Evolutionary conservation across 352 stramenopile species (phyloP).

Genomic region (Thraustochytrium sp.): DNA sequence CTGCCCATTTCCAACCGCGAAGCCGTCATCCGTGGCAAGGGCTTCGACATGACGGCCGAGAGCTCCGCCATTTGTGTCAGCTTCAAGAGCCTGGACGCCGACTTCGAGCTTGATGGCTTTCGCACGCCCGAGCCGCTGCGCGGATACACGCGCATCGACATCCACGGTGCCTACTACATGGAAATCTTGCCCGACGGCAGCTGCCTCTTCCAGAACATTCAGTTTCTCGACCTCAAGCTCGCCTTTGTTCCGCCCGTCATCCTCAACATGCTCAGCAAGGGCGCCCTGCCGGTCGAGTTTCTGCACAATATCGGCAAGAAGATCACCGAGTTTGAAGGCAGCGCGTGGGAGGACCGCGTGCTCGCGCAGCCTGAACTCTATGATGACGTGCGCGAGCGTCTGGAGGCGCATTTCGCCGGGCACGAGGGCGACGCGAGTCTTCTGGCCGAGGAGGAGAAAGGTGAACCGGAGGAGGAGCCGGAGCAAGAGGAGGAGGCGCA

Average conservation of each 20-base stretch:
- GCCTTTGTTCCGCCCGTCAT: constrained; percentile 28
- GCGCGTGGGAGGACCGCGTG: constrained; percentile 24
- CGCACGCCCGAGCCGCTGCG: background rate
- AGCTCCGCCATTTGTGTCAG: constrained; percentile 21
- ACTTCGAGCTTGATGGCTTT: constrained; percentile 39
- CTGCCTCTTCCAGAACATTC: constrained; percentile 29
- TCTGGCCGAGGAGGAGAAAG: background rate
- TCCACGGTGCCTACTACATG: constrained; percentile 39
- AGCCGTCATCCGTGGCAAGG: constrained; percentile 22
- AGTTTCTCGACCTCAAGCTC: constrained; percentile 38
- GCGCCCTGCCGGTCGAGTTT: constrained; percentile 18
- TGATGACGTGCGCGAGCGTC: constrained; percentile 8
- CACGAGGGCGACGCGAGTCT: background rate
- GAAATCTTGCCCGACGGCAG: constrained; percentile 12
- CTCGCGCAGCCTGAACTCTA: constrained; percentile 5
- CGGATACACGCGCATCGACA: constrained; percentile 35
- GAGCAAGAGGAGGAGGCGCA: background rate
- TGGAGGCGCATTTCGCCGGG: background rate
- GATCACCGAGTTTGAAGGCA: background rate
- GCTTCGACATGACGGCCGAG: constrained; percentile 33
- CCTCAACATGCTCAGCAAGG: constrained; percentile 43
- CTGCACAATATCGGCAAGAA: constrained; percentile 22
- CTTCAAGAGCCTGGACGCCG: constrained; percentile 10
- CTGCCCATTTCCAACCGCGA: constrained; percentile 34
- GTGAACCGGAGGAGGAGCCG: background rate